Conservation (phyloP, 371 early-diverging fungal genomes). For the Mortierella sp. region DNA sequence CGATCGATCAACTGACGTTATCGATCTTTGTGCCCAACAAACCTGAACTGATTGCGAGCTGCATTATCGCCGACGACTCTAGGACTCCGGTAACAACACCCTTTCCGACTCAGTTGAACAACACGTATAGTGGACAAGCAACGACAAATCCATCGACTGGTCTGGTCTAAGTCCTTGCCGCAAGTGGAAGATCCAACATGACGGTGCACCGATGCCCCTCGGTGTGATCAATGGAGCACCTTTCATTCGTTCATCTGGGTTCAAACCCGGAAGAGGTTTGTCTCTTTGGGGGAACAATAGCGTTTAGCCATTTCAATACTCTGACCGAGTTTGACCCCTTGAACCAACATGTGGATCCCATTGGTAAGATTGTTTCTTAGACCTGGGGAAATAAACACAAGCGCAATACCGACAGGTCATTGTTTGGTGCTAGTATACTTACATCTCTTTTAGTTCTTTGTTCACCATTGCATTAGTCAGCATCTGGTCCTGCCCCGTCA, state of each 20-base stretch:
- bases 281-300: neutral
- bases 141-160: neutral
- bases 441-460: neutral
- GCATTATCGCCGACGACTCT: neutral
- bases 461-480: neutral
- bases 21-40: neutral
- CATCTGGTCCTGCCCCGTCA: neutral
- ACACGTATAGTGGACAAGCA: neutral
- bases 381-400: too few species aligned
- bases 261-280: neutral
- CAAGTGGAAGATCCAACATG: neutral
- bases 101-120: neutral
- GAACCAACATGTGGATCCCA: neutral
- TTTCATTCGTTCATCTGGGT: neutral
- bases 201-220: neutral
- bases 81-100: neutral
- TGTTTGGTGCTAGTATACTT: neutral
- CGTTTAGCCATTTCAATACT: too few species aligned
- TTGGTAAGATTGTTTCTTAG: neutral
- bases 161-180: neutral
- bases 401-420: too few species aligned
- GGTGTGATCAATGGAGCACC: neutral
- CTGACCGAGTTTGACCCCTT: neutral
- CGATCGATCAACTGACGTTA: neutral
- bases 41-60: too few species aligned